Conservation (phyloP, 495 filamentous ascomycete genomes). For the Penicillium lividum region DNA sequence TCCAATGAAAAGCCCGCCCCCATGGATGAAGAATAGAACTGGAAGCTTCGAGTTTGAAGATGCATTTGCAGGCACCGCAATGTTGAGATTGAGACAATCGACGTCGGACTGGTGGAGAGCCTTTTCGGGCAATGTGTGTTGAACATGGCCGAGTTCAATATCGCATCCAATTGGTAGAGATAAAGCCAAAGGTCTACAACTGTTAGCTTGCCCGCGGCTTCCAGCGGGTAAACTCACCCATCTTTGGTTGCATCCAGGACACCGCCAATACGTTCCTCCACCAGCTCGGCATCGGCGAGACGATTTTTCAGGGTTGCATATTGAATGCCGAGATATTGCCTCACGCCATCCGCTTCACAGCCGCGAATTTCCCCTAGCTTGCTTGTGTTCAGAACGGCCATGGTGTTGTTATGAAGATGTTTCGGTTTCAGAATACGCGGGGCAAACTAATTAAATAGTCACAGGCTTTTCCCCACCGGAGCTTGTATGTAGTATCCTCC, state of each 20-base stretch:
- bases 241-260: constrained; percentile 31
- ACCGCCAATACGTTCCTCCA: constrained; percentile 21
- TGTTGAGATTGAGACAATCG: constrained; percentile 48
- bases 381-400: background rate
- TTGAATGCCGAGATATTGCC: constrained; percentile 36
- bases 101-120: constrained; percentile 30
- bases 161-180: constrained; percentile 28
- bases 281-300: constrained; percentile 32
- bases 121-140: constrained; percentile 33
- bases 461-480: too few relatives aligned
- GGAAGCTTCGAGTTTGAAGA: constrained; percentile 36
- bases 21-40: constrained; percentile 49
- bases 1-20: constrained; percentile 43
- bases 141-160: constrained; percentile 28
- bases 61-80: constrained; percentile 37
- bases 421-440: background rate
- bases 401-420: background rate
- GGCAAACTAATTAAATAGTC: background rate
- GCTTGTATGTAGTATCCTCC: too few relatives aligned
- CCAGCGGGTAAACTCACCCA: constrained; percentile 20
- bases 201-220: background rate
- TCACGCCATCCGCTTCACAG: constrained; percentile 20
- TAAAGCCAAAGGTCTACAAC: constrained; percentile 27
- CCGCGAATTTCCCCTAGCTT: background rate
- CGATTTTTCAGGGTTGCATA: constrained; percentile 36